These are phyloP conservation scores for Protomyces lactucae-debilis DNA, from an alignment of 1,139 yeast genomes.

Conservation along the genomic window DNA sequence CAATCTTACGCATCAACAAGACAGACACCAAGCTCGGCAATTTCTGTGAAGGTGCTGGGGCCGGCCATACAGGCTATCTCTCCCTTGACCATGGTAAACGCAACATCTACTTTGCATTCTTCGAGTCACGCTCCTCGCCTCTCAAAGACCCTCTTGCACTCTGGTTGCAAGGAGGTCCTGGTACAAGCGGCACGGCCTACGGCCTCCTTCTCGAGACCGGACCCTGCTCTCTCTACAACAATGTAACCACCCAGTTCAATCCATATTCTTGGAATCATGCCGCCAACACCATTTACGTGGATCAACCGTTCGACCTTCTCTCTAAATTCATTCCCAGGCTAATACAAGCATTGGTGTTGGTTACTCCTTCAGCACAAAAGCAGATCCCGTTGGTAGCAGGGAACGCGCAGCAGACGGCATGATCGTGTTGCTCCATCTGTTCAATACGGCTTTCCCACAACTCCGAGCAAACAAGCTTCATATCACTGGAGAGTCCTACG, in stretches of 20 bases:
- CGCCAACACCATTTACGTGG: slow-evolving; percentile 45
- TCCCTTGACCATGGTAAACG: slow-evolving; percentile 77
- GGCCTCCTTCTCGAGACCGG: slow-evolving; percentile 92
- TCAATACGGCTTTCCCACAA: slow-evolving; percentile 67
- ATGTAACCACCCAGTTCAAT: slow-evolving; percentile 55
- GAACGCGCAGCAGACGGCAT: slow-evolving; percentile 34
- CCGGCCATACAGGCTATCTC: slow-evolving; percentile 67
- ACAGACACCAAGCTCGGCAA: background rate
- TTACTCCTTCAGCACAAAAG: slow-evolving; percentile 49
- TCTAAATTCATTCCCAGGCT: too few relatives aligned
- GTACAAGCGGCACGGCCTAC: slow-evolving; percentile 96
- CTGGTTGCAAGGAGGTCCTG: slow-evolving; percentile 85
- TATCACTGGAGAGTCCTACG: slow-evolving; percentile 92
- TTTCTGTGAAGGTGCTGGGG: slow-evolving; percentile 6
- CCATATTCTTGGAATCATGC: slow-evolving; percentile 27
- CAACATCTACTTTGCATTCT: slow-evolving; percentile 79
- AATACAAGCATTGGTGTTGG: slow-evolving; percentile 66
- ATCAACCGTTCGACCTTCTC: slow-evolving; percentile 56
- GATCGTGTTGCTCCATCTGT: slow-evolving; percentile 58
- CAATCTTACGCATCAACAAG: background rate
- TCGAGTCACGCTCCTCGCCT: slow-evolving; percentile 87
- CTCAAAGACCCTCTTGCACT: slow-evolving; percentile 73
- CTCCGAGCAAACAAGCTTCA: slow-evolving; percentile 41
- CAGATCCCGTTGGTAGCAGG: slow-evolving; percentile 52
- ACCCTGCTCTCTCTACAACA: slow-evolving; percentile 64